These are phyloP conservation scores for Cladosporium velox DNA, from an alignment of 2,329 filamentous ascomycete species.

Conservation along the genomic window DNA sequence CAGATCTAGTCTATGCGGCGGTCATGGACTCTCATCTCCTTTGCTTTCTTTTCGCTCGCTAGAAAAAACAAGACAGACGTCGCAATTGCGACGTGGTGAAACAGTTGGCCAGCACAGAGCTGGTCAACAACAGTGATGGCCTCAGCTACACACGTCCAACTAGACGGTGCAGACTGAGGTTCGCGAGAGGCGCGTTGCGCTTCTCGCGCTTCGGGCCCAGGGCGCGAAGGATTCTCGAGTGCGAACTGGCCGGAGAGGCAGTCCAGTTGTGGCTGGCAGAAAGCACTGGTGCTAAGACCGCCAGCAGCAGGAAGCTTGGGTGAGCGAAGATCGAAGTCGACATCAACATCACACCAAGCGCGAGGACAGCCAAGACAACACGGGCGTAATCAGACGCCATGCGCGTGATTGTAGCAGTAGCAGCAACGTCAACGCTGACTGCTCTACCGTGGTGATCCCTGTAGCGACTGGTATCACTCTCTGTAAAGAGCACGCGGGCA, in stretches of 20 bases:
- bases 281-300: not conserved
- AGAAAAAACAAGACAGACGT: not conserved
- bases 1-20: not conserved
- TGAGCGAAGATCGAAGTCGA: not conserved
- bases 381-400: not conserved
- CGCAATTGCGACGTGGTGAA: not conserved
- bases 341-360: slow-evolving; percentile 2
- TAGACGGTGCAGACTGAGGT: not conserved
- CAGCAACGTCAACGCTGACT: not conserved
- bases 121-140: not conserved
- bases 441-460: slow-evolving; percentile 19
- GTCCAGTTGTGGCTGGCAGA: not conserved
- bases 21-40: not conserved
- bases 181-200: not conserved
- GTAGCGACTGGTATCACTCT: slow-evolving; percentile 18
- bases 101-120: not conserved
- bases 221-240: not conserved
- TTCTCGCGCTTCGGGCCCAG: not conserved
- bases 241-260: not conserved
- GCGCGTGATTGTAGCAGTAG: not conserved
- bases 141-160: not conserved
- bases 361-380: not conserved
- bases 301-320: slow-evolving; percentile 6
- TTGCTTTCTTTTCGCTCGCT: not conserved
- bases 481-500: slow-evolving; percentile 15